phyloP scores from a whole-genome alignment of 345 rosid species.

The Streptanthus diversifolius region DNA sequence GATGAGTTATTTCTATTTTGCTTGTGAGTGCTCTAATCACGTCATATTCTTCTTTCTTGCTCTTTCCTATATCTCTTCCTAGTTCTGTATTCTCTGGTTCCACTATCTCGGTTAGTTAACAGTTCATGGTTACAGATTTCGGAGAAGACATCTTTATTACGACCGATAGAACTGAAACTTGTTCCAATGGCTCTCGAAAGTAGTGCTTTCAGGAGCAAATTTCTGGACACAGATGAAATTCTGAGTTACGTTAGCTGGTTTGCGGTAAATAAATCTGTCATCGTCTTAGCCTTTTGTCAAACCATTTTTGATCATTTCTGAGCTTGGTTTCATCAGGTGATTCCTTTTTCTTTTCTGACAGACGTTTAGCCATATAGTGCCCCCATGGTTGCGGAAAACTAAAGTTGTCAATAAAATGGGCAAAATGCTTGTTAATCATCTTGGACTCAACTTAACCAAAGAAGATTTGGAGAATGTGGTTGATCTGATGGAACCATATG shows the following conservation, averaged over 20 bases:
- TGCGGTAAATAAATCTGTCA: constrained; percentile 60
- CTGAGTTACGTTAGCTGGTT: constrained; percentile 85
- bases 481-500: constrained; percentile 97
- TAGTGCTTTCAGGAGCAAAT: constrained; percentile 90
- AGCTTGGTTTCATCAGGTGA: background rate
- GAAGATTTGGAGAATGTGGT: constrained; percentile 87
- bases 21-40: constrained; percentile 8
- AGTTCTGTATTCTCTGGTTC: constrained; percentile 1
- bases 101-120: constrained; percentile 27
- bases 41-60: background rate
- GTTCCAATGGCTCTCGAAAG: constrained; percentile 93
- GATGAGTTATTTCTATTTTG: constrained; percentile 4
- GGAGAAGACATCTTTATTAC: constrained; percentile 78
- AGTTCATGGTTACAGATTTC: constrained; percentile 61
- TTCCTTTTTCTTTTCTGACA: constrained; percentile 32
- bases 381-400: constrained; percentile 65
- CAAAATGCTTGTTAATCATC: constrained; percentile 85
- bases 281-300: constrained; percentile 6
- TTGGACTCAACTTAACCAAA: constrained; percentile 70
- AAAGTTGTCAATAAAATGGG: constrained; percentile 52
- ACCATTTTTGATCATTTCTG: background rate
- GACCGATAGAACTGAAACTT: constrained; percentile 83
- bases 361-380: constrained; percentile 68
- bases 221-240: constrained; percentile 86
- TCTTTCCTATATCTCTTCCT: constrained; percentile 13